phyloP scores from a whole-genome alignment of 306 rosid species.

The Gleditsia sinensis region DNA sequence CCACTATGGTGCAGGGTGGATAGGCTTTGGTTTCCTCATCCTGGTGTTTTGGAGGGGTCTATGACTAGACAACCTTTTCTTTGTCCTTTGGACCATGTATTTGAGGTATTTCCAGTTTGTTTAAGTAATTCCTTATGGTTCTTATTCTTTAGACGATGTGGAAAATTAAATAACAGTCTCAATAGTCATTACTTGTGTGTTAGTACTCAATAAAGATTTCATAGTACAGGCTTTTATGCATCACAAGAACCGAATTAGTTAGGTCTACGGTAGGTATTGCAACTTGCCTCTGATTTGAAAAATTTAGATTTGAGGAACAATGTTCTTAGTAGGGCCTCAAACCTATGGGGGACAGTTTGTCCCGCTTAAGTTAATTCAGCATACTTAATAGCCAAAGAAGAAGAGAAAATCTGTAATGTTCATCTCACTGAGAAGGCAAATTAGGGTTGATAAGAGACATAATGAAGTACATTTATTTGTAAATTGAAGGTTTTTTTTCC shows the following conservation, averaged over 20 bases:
- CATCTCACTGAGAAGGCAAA: neutral
- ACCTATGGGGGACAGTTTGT: neutral
- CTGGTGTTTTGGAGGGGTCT: slow-evolving; percentile 88
- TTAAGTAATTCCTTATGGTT: slow-evolving; percentile 14
- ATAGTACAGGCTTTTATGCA: no score
- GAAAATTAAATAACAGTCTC: slow-evolving; percentile 3
- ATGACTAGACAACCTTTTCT: slow-evolving; percentile 93
- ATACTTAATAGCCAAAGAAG: neutral
- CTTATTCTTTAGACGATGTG: neutral
- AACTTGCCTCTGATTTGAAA: no score
- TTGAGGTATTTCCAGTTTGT: slow-evolving; percentile 71
- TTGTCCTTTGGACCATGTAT: slow-evolving; percentile 96
- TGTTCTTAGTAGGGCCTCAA: neutral
- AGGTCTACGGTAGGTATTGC: no score
- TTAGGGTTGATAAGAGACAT: neutral
- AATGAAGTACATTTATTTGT: neutral
- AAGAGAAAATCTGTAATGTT: neutral
- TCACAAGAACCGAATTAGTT: no score
- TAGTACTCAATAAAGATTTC: no score
- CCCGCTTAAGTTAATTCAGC: neutral
- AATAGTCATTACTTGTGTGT: neutral
- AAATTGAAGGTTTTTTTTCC: neutral
- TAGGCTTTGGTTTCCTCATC: slow-evolving; percentile 98
- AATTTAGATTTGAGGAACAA: neutral
- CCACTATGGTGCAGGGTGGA: slow-evolving; percentile 98